These are phyloP conservation scores for Zymoseptoria brevis DNA, from an alignment of 2,329 filamentous ascomycete species.

Conservation along the genomic window DNA sequence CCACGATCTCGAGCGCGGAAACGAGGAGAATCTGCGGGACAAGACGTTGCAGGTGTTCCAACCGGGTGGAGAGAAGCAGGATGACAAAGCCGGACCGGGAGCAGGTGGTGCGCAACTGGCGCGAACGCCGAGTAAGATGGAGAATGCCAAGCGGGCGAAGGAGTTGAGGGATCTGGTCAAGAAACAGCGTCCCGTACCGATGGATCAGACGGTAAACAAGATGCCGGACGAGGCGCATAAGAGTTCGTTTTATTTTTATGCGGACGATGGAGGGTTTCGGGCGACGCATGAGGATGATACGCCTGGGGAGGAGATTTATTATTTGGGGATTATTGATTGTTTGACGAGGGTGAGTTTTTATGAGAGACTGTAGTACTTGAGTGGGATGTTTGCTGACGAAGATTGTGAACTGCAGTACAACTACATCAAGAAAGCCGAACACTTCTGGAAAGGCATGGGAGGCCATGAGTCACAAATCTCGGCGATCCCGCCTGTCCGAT, in stretches of 20 bases:
- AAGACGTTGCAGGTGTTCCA: conserved; percentile 94
- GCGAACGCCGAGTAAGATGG: conserved; percentile 86
- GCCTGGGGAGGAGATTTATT: conserved; percentile 88
- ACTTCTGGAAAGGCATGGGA: conserved; percentile 92
- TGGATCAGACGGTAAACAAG: conserved; percentile 70
- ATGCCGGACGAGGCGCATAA: conserved; percentile 80
- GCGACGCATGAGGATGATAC: conserved; percentile 86
- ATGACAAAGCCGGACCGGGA: conserved; percentile 12
- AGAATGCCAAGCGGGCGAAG: conserved; percentile 81
- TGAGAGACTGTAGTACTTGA: neutral
- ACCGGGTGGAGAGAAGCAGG: conserved; percentile 59
- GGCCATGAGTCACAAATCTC: conserved; percentile 82
- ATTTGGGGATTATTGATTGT: conserved; percentile 96
- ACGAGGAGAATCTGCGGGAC: conserved; percentile 83
- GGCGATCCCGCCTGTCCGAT: conserved; percentile 78
- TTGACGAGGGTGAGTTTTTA: conserved; percentile 76
- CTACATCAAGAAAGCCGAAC: conserved; percentile 85
- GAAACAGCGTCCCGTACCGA: conserved; percentile 84
- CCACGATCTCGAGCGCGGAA: conserved; percentile 81
- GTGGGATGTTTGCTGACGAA: neutral
- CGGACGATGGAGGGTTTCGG: conserved; percentile 85
- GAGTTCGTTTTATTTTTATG: conserved; percentile 73
- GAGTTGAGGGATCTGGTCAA: conserved; percentile 90
- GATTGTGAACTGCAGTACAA: conserved; percentile 62
- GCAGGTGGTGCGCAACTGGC: conserved; percentile 51